phyloP scores from a whole-genome alignment of 345 rosid species.

The Eucalyptus pumila region DNA sequence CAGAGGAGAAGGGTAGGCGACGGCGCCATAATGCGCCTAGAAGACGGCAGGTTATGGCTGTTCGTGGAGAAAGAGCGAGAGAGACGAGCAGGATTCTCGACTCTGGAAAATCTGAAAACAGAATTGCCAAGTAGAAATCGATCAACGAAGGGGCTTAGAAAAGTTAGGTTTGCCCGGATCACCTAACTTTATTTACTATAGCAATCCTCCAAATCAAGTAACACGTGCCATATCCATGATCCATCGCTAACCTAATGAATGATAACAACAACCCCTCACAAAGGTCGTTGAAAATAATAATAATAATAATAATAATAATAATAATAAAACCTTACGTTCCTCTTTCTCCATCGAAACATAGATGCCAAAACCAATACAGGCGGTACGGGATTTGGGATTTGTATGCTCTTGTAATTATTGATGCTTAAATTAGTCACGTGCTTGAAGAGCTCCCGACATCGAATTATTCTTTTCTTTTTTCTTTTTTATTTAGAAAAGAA shows the following conservation, averaged over 20 bases:
- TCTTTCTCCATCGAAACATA: background rate
- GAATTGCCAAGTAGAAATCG: background rate
- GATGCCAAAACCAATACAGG: rapidly evolving
- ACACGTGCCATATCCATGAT: background rate
- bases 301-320: background rate
- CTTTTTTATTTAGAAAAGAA: background rate
- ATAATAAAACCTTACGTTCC: background rate
- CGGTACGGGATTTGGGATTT: background rate
- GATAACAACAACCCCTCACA: background rate
- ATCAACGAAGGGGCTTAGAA: background rate
- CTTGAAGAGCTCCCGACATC: background rate
- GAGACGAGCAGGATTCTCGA: background rate
- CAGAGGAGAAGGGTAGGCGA: background rate
- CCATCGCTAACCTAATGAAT: background rate
- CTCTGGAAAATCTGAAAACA: background rate
- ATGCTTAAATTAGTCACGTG: background rate
- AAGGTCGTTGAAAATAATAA: background rate
- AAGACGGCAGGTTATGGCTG: background rate
- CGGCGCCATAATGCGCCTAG: background rate
- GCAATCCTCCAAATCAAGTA: background rate
- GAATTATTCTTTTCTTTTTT: background rate
- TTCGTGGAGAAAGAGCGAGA: background rate
- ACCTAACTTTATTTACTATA: background rate
- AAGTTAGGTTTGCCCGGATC: background rate
- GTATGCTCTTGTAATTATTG: background rate